phyloP scores from a whole-genome alignment of 345 rosid species.

The Eucalyptus pauciflora region DNA sequence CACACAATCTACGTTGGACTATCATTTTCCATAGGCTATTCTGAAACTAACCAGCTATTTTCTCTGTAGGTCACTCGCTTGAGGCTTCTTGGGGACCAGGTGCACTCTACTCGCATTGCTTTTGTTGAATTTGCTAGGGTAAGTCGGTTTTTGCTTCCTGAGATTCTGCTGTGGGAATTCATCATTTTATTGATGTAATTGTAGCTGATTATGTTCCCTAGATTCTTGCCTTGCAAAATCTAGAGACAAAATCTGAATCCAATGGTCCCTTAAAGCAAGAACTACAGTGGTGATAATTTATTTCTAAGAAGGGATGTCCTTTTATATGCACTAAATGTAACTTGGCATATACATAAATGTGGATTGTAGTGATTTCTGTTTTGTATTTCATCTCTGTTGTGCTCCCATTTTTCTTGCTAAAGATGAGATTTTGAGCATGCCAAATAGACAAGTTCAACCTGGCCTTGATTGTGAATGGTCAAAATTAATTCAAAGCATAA shows the following conservation, averaged over 20 bases:
- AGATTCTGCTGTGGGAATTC: background rate
- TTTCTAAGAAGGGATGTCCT: background rate
- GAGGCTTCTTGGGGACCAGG: constrained; percentile 78
- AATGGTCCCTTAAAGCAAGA: background rate
- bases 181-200: background rate
- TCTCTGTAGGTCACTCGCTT: constrained; percentile 57
- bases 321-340: background rate
- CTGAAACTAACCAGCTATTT: background rate
- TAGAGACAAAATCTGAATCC: background rate
- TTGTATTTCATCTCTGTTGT: background rate
- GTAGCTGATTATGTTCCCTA: background rate
- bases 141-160: constrained; percentile 3
- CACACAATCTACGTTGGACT: background rate
- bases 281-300: background rate
- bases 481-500: background rate
- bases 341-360: background rate
- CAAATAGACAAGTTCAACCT: background rate
- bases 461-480: background rate
- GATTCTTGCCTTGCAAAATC: background rate
- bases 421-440: background rate
- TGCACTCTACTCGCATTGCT: constrained; percentile 83
- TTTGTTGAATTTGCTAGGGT: constrained; percentile 88
- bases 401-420: background rate
- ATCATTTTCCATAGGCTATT: background rate
- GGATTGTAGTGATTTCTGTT: background rate